Base-by-base conservation (phyloP, 306 rosid species). In the Quercus rubra region DNA sequence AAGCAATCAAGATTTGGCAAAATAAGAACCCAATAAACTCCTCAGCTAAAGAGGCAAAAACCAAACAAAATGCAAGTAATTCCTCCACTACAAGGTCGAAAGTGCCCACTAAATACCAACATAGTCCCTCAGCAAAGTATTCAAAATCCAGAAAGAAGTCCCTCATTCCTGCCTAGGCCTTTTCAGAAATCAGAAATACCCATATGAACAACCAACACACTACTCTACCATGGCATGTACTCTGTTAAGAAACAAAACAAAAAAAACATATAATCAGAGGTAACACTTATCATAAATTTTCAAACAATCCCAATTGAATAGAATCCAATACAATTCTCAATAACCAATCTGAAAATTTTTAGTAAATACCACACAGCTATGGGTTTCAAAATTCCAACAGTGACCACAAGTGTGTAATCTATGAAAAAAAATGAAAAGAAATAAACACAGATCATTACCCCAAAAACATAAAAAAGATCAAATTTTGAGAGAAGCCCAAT, bases 31-130 rank as follows among this genome's bases (percentile, higher is more conserved):
- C 68, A 5, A 84, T 72, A 71, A 79, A 75, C 67, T 73, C 85
- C 85, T 75, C 79, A 75, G 89, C 64, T 54, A 74, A 79, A 81
- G 70, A 77, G 33, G 55, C 78, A 74, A 77, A 77, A 54, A 79
- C 79, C 74, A 83, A 80, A 81, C 51, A 78, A 58, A 79, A 70
- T 35, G 76, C 73, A 77, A 83, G 74, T 25, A 75, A 81, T 62
- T 79, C 69, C n/a, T 70, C 86, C 20, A 83, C 85, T 46, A 79
- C 62, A 21, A 84, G 87, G 69, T 84, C 68, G 77, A 86, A 75
- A 15, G 80, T 89, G 49, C 82, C 79, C 74, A 79, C 21, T 79
- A 78, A 82, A 74, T 75, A 89, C 80, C 83, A 80, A 83, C 70
- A 77, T 70, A 77, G 19, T 63, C 73, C 79, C 79, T 79, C 87